These are phyloP conservation scores for Logfia minima DNA, from an alignment of 129 eudicot species.

Conservation along the genomic window DNA sequence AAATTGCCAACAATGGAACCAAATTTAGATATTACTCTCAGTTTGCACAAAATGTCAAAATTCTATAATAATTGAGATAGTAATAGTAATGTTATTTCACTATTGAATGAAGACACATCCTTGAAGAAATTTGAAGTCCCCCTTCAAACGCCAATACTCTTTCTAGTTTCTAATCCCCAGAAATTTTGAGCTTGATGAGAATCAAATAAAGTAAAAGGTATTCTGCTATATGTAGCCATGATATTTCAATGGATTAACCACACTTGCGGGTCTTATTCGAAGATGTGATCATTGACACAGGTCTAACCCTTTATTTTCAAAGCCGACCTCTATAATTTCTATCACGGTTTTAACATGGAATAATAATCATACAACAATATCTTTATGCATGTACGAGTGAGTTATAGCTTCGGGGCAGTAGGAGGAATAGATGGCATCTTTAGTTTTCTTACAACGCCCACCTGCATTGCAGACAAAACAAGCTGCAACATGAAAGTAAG, in stretches of 20 bases:
- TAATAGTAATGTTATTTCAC: neutral
- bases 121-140: neutral
- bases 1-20: too few relatives aligned
- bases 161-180: neutral
- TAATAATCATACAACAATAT: constrained; percentile 15
- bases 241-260: neutral
- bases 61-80: neutral
- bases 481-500: constrained; percentile 48
- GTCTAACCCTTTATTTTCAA: neutral
- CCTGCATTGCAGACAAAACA: constrained; percentile 78
- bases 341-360: neutral
- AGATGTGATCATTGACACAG: neutral
- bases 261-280: neutral
- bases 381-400: neutral
- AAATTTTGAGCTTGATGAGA: neutral
- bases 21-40: too few relatives aligned
- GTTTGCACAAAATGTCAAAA: too few relatives aligned
- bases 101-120: neutral
- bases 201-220: neutral
- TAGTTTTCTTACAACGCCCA: constrained; percentile 64
- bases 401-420: constrained; percentile 53
- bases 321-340: neutral
- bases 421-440: constrained; percentile 35
- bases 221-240: neutral
- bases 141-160: neutral